A percentile compares a stretch with the other conserved stretches of the same genome.
Evolutionary conservation across 441 rosid species (phyloP).

Genomic region (Jatropha multifida): DNA sequence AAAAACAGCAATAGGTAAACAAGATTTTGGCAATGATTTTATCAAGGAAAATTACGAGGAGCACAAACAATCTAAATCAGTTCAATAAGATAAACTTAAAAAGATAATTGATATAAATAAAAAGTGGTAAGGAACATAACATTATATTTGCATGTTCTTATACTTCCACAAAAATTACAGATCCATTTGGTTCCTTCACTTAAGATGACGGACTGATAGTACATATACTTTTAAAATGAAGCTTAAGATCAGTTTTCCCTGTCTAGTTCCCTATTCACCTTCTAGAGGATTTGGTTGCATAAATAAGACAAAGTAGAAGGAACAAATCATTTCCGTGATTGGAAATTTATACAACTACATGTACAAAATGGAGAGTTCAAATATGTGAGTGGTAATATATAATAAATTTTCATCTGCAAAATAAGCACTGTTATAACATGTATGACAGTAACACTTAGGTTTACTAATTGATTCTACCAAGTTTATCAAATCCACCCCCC

Average conservation of each 20-base stretch:
- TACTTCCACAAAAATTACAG: background rate
- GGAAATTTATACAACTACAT: background rate
- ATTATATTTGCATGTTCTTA: background rate
- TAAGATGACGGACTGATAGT: background rate
- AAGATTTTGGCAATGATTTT: constrained; percentile 2
- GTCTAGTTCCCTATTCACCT: background rate
- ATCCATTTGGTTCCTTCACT: background rate
- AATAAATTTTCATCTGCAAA: background rate
- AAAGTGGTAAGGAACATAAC: background rate
- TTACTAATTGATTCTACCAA: background rate
- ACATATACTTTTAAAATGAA: background rate
- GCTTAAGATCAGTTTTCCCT: too few species aligned
- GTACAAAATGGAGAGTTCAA: background rate
- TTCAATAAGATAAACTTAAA: background rate
- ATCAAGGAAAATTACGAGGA: background rate
- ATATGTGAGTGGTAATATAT: background rate
- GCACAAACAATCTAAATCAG: background rate
- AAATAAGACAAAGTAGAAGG: background rate
- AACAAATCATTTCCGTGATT: background rate
- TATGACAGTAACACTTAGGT: background rate
- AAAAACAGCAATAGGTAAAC: background rate
- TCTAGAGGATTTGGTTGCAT: background rate
- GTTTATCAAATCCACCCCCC: background rate
- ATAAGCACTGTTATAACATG: background rate
- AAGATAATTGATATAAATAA: background rate